These are phyloP conservation scores for Echinochloa phyllopogon DNA, from an alignment of 176 grass and related monocot species.

Conservation along the genomic window DNA sequence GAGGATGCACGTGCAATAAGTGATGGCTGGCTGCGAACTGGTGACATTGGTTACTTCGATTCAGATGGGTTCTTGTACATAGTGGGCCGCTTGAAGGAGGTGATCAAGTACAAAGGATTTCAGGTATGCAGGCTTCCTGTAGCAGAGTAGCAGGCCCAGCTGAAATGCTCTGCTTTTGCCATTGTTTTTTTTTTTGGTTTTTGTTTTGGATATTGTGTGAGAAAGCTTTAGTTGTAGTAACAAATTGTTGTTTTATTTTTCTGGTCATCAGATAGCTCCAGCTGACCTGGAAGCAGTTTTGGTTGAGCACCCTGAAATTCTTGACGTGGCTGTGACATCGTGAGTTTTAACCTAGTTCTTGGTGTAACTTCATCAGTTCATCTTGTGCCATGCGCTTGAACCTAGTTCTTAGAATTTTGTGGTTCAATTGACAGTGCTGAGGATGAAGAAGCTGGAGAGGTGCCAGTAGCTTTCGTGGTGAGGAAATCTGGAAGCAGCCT, in stretches of 20 bases:
- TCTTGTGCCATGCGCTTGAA: not conserved
- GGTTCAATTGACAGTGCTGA: conserved; percentile 49
- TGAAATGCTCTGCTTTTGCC: not conserved
- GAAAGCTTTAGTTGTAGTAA: conserved; percentile 6
- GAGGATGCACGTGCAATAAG: conserved; percentile 41
- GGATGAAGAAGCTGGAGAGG: conserved; percentile 86
- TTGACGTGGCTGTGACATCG: conserved; percentile 84
- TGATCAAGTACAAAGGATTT: conserved; percentile 97
- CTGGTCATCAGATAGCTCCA: conserved; percentile 77
- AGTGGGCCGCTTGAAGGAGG: conserved; percentile 85
- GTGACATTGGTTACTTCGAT: conserved; percentile 89
- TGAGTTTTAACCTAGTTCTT: conserved; percentile 47
- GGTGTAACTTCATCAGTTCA: not conserved
- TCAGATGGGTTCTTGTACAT: conserved; percentile 80
- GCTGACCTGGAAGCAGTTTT: conserved; percentile 81
- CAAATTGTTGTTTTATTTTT: conserved; percentile 19
- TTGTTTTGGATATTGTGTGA: not conserved
- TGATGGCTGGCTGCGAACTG: conserved; percentile 74
- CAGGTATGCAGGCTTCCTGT: conserved; percentile 60
- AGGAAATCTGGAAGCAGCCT: conserved; percentile 68
- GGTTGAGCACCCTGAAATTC: conserved; percentile 70
- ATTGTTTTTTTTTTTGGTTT: no score
- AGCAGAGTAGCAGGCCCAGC: conserved; percentile 3
- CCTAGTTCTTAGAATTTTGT: conserved; percentile 23
- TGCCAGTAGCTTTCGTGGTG: conserved; percentile 90